Evolutionary conservation across 768 basidiomycete species (phyloP).

Genomic region (Podaxis sp.): DNA sequence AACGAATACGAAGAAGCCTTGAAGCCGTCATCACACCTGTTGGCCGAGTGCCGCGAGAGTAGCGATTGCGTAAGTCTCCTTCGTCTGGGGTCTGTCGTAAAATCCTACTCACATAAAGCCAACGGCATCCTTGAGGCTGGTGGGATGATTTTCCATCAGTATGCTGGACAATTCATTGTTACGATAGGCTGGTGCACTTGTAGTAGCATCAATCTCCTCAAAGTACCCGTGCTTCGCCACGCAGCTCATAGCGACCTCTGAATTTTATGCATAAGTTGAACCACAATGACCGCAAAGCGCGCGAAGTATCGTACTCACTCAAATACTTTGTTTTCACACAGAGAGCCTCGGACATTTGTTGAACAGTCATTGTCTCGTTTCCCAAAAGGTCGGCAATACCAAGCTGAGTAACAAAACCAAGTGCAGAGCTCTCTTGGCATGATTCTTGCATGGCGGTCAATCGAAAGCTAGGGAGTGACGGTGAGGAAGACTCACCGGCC

Average conservation of each 20-base stretch:
- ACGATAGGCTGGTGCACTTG: not conserved
- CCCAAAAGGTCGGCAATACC: not conserved
- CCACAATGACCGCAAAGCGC: not conserved
- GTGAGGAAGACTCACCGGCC: not conserved
- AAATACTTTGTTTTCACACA: not conserved
- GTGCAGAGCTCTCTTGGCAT: slow-evolving; percentile 10
- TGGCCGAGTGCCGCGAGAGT: not conserved
- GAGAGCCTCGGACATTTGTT: not conserved
- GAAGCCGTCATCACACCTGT: slow-evolving; percentile 6
- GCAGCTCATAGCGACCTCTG: slow-evolving; percentile 8
- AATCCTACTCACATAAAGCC: slow-evolving; percentile 4
- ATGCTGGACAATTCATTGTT: slow-evolving; percentile 3
- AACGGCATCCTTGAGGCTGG: slow-evolving; percentile 2
- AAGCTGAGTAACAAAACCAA: not conserved
- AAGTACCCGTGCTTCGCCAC: slow-evolving; percentile 7
- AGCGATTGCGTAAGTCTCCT: not conserved
- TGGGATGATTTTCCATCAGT: not conserved
- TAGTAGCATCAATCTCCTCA: not conserved
- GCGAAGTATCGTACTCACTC: not conserved
- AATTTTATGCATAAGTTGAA: not conserved
- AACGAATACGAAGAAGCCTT: slow-evolving; percentile 2
- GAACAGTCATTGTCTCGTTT: not conserved
- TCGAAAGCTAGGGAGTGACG: not conserved
- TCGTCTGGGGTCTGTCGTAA: not conserved
- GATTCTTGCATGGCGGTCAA: not conserved